These are phyloP conservation scores for Apiotrichum brassicae DNA, from an alignment of 1,284 basidiomycete species.

Conservation along the genomic window DNA sequence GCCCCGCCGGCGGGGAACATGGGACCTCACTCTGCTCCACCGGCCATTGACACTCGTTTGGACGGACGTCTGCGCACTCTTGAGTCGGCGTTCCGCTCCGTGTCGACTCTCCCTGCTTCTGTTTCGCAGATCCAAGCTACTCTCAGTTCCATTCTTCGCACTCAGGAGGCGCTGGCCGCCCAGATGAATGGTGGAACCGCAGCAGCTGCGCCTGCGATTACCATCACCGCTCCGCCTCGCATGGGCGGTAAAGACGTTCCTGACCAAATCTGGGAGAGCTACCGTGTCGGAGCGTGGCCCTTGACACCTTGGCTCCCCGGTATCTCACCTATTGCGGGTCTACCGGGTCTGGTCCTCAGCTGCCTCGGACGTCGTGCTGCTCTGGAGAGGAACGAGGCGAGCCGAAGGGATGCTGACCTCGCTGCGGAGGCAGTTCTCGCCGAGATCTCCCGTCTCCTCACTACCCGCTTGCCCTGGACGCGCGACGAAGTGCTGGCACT, in stretches of 20 bases:
- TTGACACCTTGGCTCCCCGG: constrained; percentile 42
- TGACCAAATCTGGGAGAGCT: constrained; percentile 34
- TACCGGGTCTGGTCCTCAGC: constrained; percentile 31
- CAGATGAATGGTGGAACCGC: constrained; percentile 3
- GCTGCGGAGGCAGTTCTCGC: constrained; percentile 19
- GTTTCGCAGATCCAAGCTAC: constrained; percentile 17
- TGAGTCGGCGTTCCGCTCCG: constrained; percentile 12
- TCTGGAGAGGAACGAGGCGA: constrained; percentile 23
- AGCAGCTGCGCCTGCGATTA: neutral
- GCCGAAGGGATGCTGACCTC: constrained; percentile 23
- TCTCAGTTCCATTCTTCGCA: constrained; percentile 8
- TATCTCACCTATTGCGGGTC: constrained; percentile 28
- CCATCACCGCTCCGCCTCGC: neutral
- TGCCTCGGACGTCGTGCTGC: constrained; percentile 32
- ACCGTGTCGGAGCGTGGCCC: constrained; percentile 39
- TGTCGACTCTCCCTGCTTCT: constrained; percentile 10
- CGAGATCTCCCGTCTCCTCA: constrained; percentile 30
- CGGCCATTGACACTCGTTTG: constrained; percentile 3
- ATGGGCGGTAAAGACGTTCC: constrained; percentile 17
- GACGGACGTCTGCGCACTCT: constrained; percentile 14
- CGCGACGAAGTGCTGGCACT: constrained; percentile 40
- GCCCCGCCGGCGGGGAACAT: neutral
- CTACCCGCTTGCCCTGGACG: constrained; percentile 25
- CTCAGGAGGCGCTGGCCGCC: constrained; percentile 9
- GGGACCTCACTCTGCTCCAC: constrained; percentile 1